These are phyloP conservation scores for Globisporangium emineosum DNA, from an alignment of 352 stramenopile genomes.

Conservation along the genomic window DNA sequence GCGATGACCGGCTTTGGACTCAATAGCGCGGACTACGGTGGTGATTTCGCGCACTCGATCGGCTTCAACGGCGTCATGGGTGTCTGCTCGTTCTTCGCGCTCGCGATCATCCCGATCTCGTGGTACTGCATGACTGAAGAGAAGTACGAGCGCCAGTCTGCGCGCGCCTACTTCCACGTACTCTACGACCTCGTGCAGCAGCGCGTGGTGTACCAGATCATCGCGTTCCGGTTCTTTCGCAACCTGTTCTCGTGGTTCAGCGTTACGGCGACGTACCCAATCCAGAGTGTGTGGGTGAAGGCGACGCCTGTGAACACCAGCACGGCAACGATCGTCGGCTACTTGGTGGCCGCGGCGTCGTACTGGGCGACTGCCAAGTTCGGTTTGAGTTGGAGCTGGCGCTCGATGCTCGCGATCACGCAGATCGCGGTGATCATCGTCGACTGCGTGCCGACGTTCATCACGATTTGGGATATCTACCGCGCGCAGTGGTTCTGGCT, in stretches of 20 bases:
- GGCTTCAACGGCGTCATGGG: slow-evolving; percentile 1
- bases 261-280: neutral
- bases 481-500: neutral
- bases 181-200: neutral
- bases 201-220: neutral
- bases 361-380: neutral
- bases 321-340: slow-evolving; percentile 12
- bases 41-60: neutral
- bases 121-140: neutral
- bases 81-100: neutral
- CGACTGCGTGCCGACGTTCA: neutral
- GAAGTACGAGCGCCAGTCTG: neutral
- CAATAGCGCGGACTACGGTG: neutral
- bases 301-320: neutral
- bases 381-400: neutral
- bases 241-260: neutral
- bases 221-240: neutral
- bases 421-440: neutral
- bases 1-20: neutral
- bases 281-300: neutral
- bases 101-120: neutral
- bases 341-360: neutral
- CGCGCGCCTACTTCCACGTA: neutral
- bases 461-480: neutral
- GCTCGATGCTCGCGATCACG: neutral